Base-by-base conservation (phyloP, 352 stramenopile species). In the Globisporangium polare region DNA sequence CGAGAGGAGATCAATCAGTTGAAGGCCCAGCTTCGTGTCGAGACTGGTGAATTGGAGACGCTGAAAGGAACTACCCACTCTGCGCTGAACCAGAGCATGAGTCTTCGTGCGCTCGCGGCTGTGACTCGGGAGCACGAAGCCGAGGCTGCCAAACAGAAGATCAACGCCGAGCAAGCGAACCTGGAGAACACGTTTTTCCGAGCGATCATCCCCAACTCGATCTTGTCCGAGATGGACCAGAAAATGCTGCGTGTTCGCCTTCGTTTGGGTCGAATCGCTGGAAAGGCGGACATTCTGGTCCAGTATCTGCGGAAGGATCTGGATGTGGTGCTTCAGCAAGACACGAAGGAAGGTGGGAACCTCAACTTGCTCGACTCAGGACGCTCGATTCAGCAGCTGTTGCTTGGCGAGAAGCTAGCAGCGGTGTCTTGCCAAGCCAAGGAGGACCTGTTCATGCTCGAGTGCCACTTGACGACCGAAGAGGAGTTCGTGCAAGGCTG, bases 1-100 rank as follows among this genome's bases (percentile, higher is more conserved):
- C 83, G 86, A 41, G 86, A 92, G 43, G 83, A 94, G 20, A 89
- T 94, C 61, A 71, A 76, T 5, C 75, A 84, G 54, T 43, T 94
- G 5, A 89, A 90, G 63, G 74, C 81, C 12, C 85, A 92, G 62
- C 75, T 94, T 27, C 83, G 83, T 20, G 70, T 71, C 7, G 86
- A 94, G 54, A 80, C 68, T 22, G 86, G 83, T 15, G 78, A 87
- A 27, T 60, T 93, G 12, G 86, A 90, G 54, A 85, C 75, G 1
- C 65, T 94, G 9, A 90, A 91, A 65, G 86, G 86, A 49, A 86
- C 83, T 15, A 75, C 83, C 3, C 86, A 95, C 59, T 66, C 74
- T 56, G 82, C 85, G 2, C 47, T 94, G 15, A 93, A 85, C 50
- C 81, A 92, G 53, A 91, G 76, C 1, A 83, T 94, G 78, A 76